Base-by-base conservation (phyloP, 2,329 filamentous ascomycete species). In the Fusarium austroafricanum region DNA sequence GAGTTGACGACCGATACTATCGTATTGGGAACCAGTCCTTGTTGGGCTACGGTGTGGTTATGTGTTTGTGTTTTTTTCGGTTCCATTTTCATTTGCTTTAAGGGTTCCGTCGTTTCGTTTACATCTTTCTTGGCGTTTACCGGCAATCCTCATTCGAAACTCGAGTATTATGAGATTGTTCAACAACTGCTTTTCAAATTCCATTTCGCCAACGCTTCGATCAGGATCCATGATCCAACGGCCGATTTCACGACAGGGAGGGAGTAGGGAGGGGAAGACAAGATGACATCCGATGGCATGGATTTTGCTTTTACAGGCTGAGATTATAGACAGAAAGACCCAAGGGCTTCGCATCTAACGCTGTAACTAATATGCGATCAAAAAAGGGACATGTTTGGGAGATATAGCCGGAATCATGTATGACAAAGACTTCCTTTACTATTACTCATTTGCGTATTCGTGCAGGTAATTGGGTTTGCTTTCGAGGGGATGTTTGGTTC, bases 331-430 rank as follows among this genome's bases (percentile, higher is more conserved):
- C 73, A 77, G 72, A 79, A 69, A 76, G 68, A 76, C 46, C 52
- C 63, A 55, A 69, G 68, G 62, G 46, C 68, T 68, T 70, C 68
- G 70, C 73, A 77, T 75, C 70, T 71, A 75, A 62, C 72, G 70
- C 50, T 79, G 77, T 78, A 78, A 74, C 71, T 78, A 78, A 78
- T 79, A 77, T 72, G 74, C 72, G 70, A 76, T 65, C 61, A 76
- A 77, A 77, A 78, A 76, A 68, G 70, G 73, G 66, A 64, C 67
- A 68, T 68, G 72, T 68, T 77, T 40, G 60, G 60, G 75, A 74
- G 75, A 58, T 76, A 77, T 73, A 71, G 68, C 65, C 65, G 70
- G 72, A 67, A 67, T 69, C 67, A 77, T 76, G 75, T 78, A 76
- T 70, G 74, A 75, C 71, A 76, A 78, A 74, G 66, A 72, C 67